Conservation (phyloP, 495 filamentous ascomycete genomes). For the Talaromyces thailandensis region DNA sequence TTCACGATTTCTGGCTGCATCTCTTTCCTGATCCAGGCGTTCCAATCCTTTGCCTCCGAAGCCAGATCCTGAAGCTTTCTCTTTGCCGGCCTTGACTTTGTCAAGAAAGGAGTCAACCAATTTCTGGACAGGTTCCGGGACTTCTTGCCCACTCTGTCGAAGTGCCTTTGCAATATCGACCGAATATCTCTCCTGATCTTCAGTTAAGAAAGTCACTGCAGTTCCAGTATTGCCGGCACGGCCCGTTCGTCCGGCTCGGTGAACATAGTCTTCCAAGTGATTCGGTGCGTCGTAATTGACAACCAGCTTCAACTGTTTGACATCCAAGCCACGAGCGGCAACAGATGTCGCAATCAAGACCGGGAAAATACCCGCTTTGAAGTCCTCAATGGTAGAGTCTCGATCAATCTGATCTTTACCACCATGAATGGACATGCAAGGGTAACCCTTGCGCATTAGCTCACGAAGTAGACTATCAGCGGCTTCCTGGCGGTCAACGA, state of each 20-base stretch:
- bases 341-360: constrained; percentile 93
- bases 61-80: constrained; percentile 69
- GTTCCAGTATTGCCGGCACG: constrained; percentile 92
- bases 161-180: constrained; percentile 87
- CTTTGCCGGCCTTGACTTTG: constrained; percentile 87
- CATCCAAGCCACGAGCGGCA: constrained; percentile 89
- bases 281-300: constrained; percentile 97
- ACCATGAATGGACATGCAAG: constrained; percentile 93
- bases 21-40: constrained; percentile 80
- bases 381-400: constrained; percentile 88
- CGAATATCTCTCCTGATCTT: constrained; percentile 84
- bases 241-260: constrained; percentile 89
- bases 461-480: constrained; percentile 78
- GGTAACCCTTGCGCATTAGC: constrained; percentile 81
- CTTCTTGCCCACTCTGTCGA: constrained; percentile 75
- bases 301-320: constrained; percentile 92
- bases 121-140: constrained; percentile 64
- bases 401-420: constrained; percentile 94
- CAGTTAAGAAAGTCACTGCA: constrained; percentile 88
- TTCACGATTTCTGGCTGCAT: constrained; percentile 72
- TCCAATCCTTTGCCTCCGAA: constrained; percentile 96
- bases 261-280: constrained; percentile 96
- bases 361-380: constrained; percentile 84
- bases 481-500: constrained; percentile 91
- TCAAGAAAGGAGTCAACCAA: constrained; percentile 63